Percentiles rank a stretch among this genome's conserved stretches.
Conservation (phyloP, 2,329 filamentous ascomycete species). For the Penicillium sp. region DNA sequence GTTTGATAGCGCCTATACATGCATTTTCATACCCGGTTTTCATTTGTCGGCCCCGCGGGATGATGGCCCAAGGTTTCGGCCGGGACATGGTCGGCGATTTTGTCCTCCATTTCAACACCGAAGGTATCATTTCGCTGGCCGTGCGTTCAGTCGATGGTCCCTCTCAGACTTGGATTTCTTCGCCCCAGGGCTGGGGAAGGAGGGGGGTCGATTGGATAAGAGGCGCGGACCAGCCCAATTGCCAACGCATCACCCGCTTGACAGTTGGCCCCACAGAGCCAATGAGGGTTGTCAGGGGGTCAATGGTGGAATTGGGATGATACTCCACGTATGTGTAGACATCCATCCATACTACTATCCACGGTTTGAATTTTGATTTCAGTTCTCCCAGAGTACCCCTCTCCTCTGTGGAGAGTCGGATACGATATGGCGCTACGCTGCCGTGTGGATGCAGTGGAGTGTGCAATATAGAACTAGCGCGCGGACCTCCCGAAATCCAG, state of each 20-base stretch:
- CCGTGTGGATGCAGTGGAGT: slow-evolving; percentile 7
- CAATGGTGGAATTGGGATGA: not conserved
- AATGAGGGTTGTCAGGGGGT: slow-evolving; percentile 8
- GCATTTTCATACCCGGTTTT: not conserved
- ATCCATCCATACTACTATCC: not conserved
- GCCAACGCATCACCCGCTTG: slow-evolving; percentile 21
- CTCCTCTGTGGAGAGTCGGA: not conserved
- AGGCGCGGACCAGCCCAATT: slow-evolving; percentile 2
- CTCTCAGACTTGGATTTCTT: not conserved
- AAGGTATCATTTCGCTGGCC: not conserved
- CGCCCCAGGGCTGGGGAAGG: not conserved
- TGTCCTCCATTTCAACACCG: not conserved
- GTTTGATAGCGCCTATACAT: not conserved
- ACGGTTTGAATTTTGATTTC: not conserved
- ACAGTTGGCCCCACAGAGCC: slow-evolving; percentile 17
- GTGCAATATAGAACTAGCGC: not conserved
- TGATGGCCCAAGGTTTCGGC: slow-evolving; percentile 9
- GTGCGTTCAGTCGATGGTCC: not conserved
- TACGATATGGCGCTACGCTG: slow-evolving; percentile 1
- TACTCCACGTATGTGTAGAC: not conserved
- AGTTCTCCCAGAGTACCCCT: not conserved
- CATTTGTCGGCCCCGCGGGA: not conserved
- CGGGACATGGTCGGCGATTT: slow-evolving; percentile 4
- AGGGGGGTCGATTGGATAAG: slow-evolving; percentile 13
- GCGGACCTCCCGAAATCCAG: slow-evolving; percentile 3